Evolutionary conservation across 1,139 yeast species (phyloP), one percentile per base, ranked within the genome.

Genomic region (Meyerozyma carpophila): DNA sequence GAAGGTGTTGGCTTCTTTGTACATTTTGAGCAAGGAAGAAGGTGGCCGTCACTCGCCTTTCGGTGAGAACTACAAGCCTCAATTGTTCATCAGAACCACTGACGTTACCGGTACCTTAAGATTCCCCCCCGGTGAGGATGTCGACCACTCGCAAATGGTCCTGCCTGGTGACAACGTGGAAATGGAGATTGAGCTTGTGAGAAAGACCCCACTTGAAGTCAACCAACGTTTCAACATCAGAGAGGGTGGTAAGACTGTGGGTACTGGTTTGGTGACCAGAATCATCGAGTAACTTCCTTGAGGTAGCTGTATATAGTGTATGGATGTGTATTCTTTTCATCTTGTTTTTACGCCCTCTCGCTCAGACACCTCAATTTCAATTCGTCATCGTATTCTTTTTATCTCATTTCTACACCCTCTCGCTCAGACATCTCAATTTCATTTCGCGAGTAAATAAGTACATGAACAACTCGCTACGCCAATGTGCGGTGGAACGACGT

Each of bases 21-120:
- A 93, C 73, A 83, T 91, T 54, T 79, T 94, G 67, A 79, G 95
- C 63, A 85, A 89, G 71, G 98, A 93, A 67, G 99, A 93, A 77
- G 98, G 98, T 80, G 99, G 99, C 62, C 93, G 99, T 76, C 96
- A 89, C 77, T 86, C 96, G 53, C 94, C 96, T 53, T 94, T 93
- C 69, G 93, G 95, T 64, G 89, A 85, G 72, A 86, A 91, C 82
- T 93, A 90, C 82, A 88, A 95, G 77, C 98, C 99, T 52, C 98
- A 93, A 75, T 81, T 93, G 79, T 93, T 86, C 73, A 80, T 91
- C 64, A 88, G 98, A 73, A 91, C 98, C 54, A 89, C 96, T 51
- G 96, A 91, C 63, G 98, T 93, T 52, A 89, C 98, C 53, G 93
- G 89, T 62, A 82, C 87, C 49, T 76, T 93, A 67, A 81, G 82